phyloP scores from a whole-genome alignment of 345 rosid genomes.

The Adansonia digitata region DNA sequence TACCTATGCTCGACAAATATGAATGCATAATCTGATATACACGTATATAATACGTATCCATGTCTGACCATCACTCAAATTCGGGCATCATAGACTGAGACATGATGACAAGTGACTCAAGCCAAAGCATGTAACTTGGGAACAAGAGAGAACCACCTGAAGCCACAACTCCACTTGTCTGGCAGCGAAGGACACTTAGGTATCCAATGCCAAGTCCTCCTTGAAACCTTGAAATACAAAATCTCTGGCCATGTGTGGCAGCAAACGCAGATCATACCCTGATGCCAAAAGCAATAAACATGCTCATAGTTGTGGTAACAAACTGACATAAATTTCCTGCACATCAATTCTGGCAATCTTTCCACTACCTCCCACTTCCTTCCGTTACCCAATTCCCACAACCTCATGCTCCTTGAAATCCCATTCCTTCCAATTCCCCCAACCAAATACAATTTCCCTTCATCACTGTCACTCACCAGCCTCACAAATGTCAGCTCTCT shows the following conservation, averaged over 20 bases:
- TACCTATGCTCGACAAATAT: too few species aligned
- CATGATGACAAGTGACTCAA: conserved; percentile 20
- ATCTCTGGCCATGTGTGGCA: conserved; percentile 98
- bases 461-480: conserved; percentile 44
- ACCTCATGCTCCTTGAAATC: conserved; percentile 61
- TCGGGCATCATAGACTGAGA: not conserved
- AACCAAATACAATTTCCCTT: conserved; percentile 55
- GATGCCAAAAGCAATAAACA: conserved; percentile 86
- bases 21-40: too few species aligned
- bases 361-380: conserved; percentile 57
- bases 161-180: conserved; percentile 90
- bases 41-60: too few species aligned
- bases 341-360: conserved; percentile 66
- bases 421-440: conserved; percentile 84
- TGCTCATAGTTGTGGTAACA: conserved; percentile 88
- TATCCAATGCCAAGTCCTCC: conserved; percentile 89
- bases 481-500: conserved; percentile 57
- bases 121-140: conserved; percentile 60
- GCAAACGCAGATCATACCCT: conserved; percentile 73
- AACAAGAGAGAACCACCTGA: conserved; percentile 84
- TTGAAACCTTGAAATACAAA: conserved; percentile 57
- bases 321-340: conserved; percentile 72
- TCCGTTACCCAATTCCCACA: conserved; percentile 52
- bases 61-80: not conserved
- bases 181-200: conserved; percentile 81